Base-by-base conservation (phyloP, 768 basidiomycete genomes). In the Suillus occidentalis region DNA sequence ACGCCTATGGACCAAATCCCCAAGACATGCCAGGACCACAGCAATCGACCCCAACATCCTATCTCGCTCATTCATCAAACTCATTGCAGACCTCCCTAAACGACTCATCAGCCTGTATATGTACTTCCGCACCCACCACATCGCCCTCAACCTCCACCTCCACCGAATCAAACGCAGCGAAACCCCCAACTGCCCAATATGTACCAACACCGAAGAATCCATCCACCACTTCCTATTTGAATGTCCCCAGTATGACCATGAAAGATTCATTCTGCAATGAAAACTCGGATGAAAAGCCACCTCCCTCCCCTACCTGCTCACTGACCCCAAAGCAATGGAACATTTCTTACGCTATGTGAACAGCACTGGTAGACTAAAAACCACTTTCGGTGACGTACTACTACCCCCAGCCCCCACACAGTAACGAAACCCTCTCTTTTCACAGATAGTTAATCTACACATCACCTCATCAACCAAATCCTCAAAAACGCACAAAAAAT, bases 61-160 rank as follows among this genome's bases (percentile, higher is more conserved):
- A 3, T 52, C 60, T 4, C 34, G 31, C 6, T 56, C 40, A 0
- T 59, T 63, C 20, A 9, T 20, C 10, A 70, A 66, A 60, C 36
- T 63, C 0, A 59, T 64, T 6, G 40, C 60, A 13, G 31, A 47
- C 1, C 42, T 76, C 2, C 61, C 63, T 0, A 50, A 69, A 40
- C 63, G 64, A 25, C 58, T 72, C 6, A 64, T 70, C 9, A 70
- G 72, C 45, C 40, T 79, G 4, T 53, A 79, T 0, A 65, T 70
- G 1, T 78, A 79, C 57, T 70, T 81, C 25, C 52, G 72, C 2
- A 74, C 74, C 1, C 74, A 72, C 1, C 79, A 80, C 53, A 59
- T 68, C 12, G 71, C 75, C 0, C 71, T 80, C 0, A 69, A 73
- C 22, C 60, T 70, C 18, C 70, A 80, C 66, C 74, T 81, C 1